Conservation (phyloP, 805 yeast species). For the Wickerhamiella bombiphila region DNA sequence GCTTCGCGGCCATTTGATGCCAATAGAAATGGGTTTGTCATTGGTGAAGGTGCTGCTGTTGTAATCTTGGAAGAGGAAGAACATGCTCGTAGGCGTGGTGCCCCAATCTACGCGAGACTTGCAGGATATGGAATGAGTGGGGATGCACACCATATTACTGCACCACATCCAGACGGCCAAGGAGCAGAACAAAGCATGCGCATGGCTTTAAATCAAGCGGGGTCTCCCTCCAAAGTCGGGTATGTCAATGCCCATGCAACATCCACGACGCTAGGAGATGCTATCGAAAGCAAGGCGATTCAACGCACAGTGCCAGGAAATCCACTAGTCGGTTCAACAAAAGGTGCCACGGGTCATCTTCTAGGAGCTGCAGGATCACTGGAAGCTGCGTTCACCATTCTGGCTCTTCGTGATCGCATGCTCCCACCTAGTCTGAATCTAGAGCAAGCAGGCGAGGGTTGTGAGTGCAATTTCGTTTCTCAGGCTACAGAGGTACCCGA, state of each 20-base stretch:
- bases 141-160: slow-evolving; percentile 86
- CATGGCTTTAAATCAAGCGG: slow-evolving; percentile 46
- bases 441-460: slow-evolving; percentile 32
- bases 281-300: slow-evolving; percentile 73
- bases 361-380: slow-evolving; percentile 95
- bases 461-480: slow-evolving; percentile 45
- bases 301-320: slow-evolving; percentile 27
- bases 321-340: slow-evolving; percentile 54
- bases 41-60: slow-evolving; percentile 87
- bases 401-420: slow-evolving; percentile 41
- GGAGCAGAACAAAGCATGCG: slow-evolving; percentile 80
- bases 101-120: slow-evolving; percentile 63
- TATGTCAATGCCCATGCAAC: slow-evolving; percentile 97
- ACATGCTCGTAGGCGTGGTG: slow-evolving; percentile 55
- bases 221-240: slow-evolving; percentile 36
- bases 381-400: slow-evolving; percentile 67
- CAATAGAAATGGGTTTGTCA: slow-evolving; percentile 69
- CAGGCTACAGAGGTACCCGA: slow-evolving; percentile 27
- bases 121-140: slow-evolving; percentile 83
- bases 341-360: slow-evolving; percentile 87
- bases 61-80: slow-evolving; percentile 61
- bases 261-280: slow-evolving; percentile 76
- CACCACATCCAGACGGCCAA: slow-evolving; percentile 67
- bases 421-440: slow-evolving; percentile 78
- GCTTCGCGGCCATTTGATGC: slow-evolving; percentile 84